Conservation (phyloP, 164 flowering plant species). For the Tetracentron sinense region DNA sequence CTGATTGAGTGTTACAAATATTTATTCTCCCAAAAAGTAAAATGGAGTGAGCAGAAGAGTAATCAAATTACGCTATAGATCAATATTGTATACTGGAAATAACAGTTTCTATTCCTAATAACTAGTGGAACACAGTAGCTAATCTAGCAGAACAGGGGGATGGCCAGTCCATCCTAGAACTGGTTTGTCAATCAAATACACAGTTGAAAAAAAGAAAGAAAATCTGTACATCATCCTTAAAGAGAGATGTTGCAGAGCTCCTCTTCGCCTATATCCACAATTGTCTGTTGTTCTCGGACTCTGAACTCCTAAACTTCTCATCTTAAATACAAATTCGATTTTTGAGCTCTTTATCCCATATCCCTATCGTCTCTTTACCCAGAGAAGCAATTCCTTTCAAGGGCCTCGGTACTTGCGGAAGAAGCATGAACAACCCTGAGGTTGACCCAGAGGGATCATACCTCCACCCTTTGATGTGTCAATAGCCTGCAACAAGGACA, state of each 20-base stretch:
- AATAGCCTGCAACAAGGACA: constrained; percentile 73
- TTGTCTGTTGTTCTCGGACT: not conserved
- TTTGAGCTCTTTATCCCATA: not conserved
- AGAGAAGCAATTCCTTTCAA: constrained; percentile 23
- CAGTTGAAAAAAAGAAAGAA: not conserved
- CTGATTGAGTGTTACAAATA: no score
- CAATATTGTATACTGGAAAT: not conserved
- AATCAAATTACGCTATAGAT: no score
- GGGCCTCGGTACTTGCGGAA: constrained; percentile 76
- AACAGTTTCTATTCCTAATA: not conserved
- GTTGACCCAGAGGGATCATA: constrained; percentile 77
- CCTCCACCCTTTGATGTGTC: constrained; percentile 93
- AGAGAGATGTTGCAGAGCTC: not conserved
- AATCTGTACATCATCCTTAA: not conserved
- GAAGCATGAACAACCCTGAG: constrained; percentile 78
- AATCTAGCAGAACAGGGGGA: not conserved
- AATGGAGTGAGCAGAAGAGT: no score
- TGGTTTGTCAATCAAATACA: not conserved
- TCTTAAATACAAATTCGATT: constrained; percentile 2
- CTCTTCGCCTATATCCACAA: not conserved
- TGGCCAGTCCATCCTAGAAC: not conserved
- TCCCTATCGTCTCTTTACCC: not conserved
- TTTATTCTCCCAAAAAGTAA: no score
- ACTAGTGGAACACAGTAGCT: not conserved
- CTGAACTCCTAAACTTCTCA: constrained; percentile 5